Evolutionary conservation across 129 eudicot species (phyloP), one percentile per base, ranked within the genome.

Genomic region (Saussurea involucrata): DNA sequence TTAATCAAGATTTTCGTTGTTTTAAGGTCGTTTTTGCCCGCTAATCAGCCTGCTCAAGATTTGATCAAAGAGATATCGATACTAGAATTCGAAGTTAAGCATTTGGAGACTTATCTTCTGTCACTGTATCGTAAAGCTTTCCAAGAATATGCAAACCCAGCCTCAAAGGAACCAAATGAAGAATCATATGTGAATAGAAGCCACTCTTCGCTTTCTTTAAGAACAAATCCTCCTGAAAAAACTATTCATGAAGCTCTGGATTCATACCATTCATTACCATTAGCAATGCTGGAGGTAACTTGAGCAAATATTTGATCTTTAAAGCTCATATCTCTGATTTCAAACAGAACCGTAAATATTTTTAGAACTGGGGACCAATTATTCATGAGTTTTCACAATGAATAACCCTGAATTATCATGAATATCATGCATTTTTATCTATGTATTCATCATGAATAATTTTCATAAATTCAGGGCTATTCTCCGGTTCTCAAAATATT

Each of bases 251-350:
- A 88, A 66, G 87, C 96, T 46, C 67, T 86, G 9, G 81, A 90
- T 67, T 78, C 88, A 3, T 90, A 71, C 69, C 95, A 93, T 78
- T 90, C 98, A 24, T 70, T 88, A 81, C 98, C 97, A 68, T 76
- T 90, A 69, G 84, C 92, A 49, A 86, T 93, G 95, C 70, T 90
- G 58, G 92, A 90, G 92, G 98, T 93, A 81, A 68, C 37, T 57
- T 67, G 20, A 28, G 15, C 66, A 74, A 57, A 67, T 20, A 13
- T 34, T 57, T 7, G 36, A n/a, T 66, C 74, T 66, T 24, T 66
- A 66, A 15, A 9, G 33, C 17, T 44, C 18, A 44, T 1, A 13
- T 44, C 46, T 9, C 46, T 37, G 13, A 37, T 10, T 37, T 3
- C 9, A 44, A 44, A 12, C 6, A 15, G 60, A 49, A 49, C 60